A percentile compares a stretch with the other conserved stretches of the same genome.
Evolutionary conservation across 176 grass and related monocot genomes (phyloP).

Genomic region (Saccharum officinarum): DNA sequence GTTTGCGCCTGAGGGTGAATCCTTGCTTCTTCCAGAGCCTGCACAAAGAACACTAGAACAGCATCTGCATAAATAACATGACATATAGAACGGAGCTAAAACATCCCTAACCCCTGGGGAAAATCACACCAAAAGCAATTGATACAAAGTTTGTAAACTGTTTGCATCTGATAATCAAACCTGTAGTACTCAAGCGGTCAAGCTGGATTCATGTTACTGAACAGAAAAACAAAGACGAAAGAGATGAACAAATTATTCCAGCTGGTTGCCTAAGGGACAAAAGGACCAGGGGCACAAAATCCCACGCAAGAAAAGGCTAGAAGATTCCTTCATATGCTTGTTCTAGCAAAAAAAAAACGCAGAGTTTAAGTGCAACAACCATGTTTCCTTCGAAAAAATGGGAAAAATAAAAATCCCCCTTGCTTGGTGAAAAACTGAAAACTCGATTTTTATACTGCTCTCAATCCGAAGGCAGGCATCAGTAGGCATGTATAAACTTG

Average conservation of each 20-base stretch:
- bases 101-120: slow-evolving; percentile 11
- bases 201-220: not conserved
- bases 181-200: too few relatives aligned
- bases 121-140: not conserved
- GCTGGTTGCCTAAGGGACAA: not conserved
- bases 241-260: not conserved
- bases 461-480: not conserved
- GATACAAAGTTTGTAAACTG: too few relatives aligned
- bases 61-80: not conserved
- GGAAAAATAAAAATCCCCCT: not conserved
- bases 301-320: not conserved
- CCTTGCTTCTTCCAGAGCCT: slow-evolving; percentile 21
- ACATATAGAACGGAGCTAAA: not conserved
- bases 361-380: not conserved
- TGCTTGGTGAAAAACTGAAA: not conserved
- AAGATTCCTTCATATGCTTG: not conserved
- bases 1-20: slow-evolving; percentile 29
- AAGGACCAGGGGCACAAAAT: not conserved
- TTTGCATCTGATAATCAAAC: too few relatives aligned
- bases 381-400: not conserved
- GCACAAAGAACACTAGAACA: slow-evolving; percentile 27
- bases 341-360: not conserved
- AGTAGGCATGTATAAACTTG: not conserved
- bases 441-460: not conserved
- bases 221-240: not conserved